phyloP scores from a whole-genome alignment of 306 rosid species.

The Castanea mollissima region DNA sequence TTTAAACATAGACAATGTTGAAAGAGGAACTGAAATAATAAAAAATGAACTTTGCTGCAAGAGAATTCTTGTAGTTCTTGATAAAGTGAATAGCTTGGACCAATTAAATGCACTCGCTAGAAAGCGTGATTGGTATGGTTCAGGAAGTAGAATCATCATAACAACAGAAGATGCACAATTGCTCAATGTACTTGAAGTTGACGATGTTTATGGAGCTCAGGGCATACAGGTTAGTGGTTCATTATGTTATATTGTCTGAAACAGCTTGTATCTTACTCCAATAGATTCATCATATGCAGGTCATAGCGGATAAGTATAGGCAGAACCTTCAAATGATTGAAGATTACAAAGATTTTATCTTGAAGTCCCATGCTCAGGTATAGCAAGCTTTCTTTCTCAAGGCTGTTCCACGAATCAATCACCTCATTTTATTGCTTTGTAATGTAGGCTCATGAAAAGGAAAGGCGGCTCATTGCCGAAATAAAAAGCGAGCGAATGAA shows the following conservation, averaged over 20 bases:
- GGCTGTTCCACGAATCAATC: neutral
- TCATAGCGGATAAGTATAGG: conserved; percentile 6
- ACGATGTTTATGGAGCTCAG: conserved; percentile 13
- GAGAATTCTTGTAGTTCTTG: too few relatives aligned
- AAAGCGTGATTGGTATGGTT: too few relatives aligned
- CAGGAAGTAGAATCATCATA: too few relatives aligned
- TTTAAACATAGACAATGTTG: too few relatives aligned
- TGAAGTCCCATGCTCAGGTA: conserved; percentile 1
- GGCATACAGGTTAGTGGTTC: conserved; percentile 3
- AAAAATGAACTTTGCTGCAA: too few relatives aligned
- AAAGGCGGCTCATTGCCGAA: neutral
- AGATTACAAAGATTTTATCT: neutral
- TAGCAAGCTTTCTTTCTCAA: neutral
- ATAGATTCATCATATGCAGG: neutral
- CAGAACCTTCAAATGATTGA: conserved; percentile 17
- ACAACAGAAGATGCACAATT: too few relatives aligned
- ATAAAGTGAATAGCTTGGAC: too few relatives aligned
- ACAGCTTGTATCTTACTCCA: neutral
- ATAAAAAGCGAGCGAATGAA: neutral
- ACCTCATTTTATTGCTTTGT: neutral
- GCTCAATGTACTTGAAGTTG: too few relatives aligned
- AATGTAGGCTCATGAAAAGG: conserved; percentile 11
- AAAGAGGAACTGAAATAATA: too few relatives aligned
- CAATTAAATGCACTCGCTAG: too few relatives aligned
- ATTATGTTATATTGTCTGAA: neutral